phyloP scores from a whole-genome alignment of 257 asterid species.

The Osmanthus fragrans region DNA sequence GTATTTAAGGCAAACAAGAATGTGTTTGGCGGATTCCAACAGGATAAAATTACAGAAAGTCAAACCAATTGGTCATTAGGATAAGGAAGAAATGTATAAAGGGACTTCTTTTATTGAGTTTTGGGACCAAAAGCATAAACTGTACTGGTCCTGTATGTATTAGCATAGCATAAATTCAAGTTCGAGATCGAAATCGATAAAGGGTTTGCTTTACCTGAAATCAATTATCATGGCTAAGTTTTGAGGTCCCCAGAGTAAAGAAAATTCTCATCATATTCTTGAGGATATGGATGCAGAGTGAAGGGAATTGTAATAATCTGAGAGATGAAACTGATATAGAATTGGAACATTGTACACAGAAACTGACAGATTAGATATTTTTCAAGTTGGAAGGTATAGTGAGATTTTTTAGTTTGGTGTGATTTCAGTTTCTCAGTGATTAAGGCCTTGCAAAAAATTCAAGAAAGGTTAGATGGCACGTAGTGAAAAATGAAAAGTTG shows the following conservation, averaged over 20 bases:
- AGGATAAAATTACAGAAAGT: slow-evolving; percentile 18
- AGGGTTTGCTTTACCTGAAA: slow-evolving; percentile 4
- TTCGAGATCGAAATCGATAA: neutral
- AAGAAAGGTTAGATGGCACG: neutral
- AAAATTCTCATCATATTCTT: slow-evolving; percentile 13
- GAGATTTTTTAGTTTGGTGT: slow-evolving; percentile 19
- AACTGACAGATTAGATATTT: slow-evolving; percentile 44
- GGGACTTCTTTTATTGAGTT: slow-evolving; percentile 26
- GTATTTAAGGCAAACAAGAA: slow-evolving; percentile 1
- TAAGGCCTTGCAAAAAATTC: neutral
- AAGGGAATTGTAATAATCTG: neutral
- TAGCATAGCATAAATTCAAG: slow-evolving; percentile 23
- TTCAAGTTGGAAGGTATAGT: neutral
- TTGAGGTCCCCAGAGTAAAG: neutral
- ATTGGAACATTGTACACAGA: slow-evolving; percentile 16
- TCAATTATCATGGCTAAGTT: slow-evolving; percentile 7
- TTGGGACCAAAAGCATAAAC: slow-evolving; percentile 35
- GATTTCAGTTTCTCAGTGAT: slow-evolving; percentile 12
- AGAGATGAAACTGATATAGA: slow-evolving; percentile 8
- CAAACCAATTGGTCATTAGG: slow-evolving; percentile 24
- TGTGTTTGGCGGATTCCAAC: slow-evolving; percentile 38
- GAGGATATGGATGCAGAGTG: neutral
- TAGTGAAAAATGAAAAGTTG: neutral
- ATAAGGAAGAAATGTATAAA: slow-evolving; percentile 38
- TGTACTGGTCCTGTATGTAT: slow-evolving; percentile 35